Conservation (phyloP, 169 alveolate species). For the Theileria parva region DNA sequence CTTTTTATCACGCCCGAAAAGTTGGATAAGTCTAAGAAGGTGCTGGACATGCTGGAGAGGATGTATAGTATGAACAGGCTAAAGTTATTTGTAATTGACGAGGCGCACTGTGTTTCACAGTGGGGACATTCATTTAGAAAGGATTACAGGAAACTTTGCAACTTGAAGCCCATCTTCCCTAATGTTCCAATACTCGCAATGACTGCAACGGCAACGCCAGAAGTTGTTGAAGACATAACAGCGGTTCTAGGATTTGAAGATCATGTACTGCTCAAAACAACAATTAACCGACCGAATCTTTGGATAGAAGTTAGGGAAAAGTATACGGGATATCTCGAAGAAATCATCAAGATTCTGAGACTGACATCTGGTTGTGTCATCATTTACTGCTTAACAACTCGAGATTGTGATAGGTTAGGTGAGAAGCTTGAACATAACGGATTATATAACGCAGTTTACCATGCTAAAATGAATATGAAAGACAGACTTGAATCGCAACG, state of each 20-base stretch:
- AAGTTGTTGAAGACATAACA: conserved; percentile 90
- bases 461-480: conserved; percentile 79
- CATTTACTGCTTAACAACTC: conserved; percentile 90
- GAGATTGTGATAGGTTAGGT: conserved; percentile 92
- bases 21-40: conserved; percentile 69
- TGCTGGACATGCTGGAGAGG: conserved; percentile 60
- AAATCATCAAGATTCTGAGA: conserved; percentile 60
- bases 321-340: conserved; percentile 53
- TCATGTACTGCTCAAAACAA: conserved; percentile 62
- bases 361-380: conserved; percentile 73
- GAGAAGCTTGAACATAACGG: conserved; percentile 75
- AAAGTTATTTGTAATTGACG: conserved; percentile 85
- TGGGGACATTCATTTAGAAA: conserved; percentile 90
- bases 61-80: conserved; percentile 73
- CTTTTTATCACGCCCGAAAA: conserved; percentile 83
- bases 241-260: conserved; percentile 79
- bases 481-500: conserved; percentile 79
- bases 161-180: conserved; percentile 84
- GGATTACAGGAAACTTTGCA: conserved; percentile 86
- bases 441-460: conserved; percentile 80
- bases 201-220: conserved; percentile 97
- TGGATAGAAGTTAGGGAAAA: conserved; percentile 82
- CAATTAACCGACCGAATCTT: conserved; percentile 79
- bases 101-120: conserved; percentile 89
- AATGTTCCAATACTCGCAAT: conserved; percentile 92